phyloP scores from a whole-genome alignment of 2,329 filamentous ascomycete species.

The Scedosporium aurantiacum region DNA sequence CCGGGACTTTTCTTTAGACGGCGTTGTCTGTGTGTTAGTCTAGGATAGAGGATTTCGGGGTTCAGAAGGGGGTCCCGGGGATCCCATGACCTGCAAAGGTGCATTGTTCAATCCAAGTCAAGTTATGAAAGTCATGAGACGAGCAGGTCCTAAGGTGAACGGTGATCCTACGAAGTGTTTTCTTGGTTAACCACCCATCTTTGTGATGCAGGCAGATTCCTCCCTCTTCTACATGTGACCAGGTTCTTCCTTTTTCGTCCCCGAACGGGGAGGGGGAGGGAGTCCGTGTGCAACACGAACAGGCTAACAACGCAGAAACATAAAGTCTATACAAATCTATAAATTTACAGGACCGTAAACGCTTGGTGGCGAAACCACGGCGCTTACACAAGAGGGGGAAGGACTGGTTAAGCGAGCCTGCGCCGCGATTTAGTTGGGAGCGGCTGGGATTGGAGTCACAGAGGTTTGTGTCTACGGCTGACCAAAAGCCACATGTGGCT shows the following conservation, averaged over 20 bases:
- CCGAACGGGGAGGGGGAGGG: too few relatives aligned
- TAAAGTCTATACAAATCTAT: background rate
- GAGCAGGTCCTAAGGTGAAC: background rate
- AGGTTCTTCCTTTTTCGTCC: too few relatives aligned
- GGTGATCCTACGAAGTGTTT: background rate
- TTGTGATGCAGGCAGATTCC: background rate
- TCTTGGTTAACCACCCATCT: background rate
- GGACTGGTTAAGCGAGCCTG: background rate
- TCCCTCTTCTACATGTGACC: background rate
- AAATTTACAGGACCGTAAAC: background rate
- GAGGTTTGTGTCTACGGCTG: background rate
- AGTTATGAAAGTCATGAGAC: background rate
- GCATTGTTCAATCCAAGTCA: background rate
- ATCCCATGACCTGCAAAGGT: slow-evolving; percentile 5
- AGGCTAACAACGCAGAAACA: background rate
- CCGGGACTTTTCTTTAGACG: background rate
- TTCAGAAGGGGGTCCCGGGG: background rate
- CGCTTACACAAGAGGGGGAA: background rate
- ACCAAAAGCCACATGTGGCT: background rate
- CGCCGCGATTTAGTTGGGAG: background rate
- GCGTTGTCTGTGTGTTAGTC: background rate
- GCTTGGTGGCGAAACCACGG: background rate
- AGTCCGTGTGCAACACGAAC: background rate
- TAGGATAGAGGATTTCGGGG: background rate
- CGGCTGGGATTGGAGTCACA: background rate